A percentile compares a stretch with the other conserved stretches of the same genome.
Evolutionary conservation across 2,329 filamentous ascomycete species (phyloP).

Genomic region (Chaetomium sp.): DNA sequence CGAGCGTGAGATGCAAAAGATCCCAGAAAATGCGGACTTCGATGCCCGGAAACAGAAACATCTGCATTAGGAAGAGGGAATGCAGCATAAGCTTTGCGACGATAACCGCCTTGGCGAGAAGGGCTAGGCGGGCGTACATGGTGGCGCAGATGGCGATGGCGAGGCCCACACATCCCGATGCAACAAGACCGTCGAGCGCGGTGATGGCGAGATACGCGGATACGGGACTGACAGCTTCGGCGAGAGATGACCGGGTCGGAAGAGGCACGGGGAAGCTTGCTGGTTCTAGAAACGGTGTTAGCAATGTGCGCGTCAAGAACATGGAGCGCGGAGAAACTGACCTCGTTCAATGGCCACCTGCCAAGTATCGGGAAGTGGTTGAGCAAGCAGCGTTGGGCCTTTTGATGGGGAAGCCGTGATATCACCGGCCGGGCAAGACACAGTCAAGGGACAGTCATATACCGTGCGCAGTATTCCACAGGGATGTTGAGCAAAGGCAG

Average conservation of each 20-base stretch:
- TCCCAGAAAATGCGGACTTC: slow-evolving; percentile 19
- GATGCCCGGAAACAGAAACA: slow-evolving; percentile 17
- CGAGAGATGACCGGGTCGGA: slow-evolving; percentile 12
- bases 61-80: slow-evolving; percentile 16
- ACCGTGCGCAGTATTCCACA: slow-evolving; percentile 12
- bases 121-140: slow-evolving; percentile 8
- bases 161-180: slow-evolving; percentile 17
- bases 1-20: slow-evolving; percentile 14
- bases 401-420: background rate
- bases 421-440: slow-evolving; percentile 5
- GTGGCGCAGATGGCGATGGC: slow-evolving; percentile 19
- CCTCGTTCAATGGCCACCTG: slow-evolving; percentile 20
- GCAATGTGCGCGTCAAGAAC: background rate
- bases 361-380: slow-evolving; percentile 17
- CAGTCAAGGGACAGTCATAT: slow-evolving; percentile 19
- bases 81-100: slow-evolving; percentile 18
- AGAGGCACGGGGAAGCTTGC: slow-evolving; percentile 10
- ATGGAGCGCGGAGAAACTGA: background rate
- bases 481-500: slow-evolving; percentile 6
- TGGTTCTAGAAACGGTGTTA: background rate
- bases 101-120: slow-evolving; percentile 12
- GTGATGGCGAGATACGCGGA: slow-evolving; percentile 17
- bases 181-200: slow-evolving; percentile 20
- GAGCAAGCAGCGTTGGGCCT: slow-evolving; percentile 5
- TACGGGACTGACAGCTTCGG: slow-evolving; percentile 16